Evolutionary conservation across 345 rosid species (phyloP), one percentile per base, ranked within the genome.

Genomic region (Bruguiera gymnorhiza): DNA sequence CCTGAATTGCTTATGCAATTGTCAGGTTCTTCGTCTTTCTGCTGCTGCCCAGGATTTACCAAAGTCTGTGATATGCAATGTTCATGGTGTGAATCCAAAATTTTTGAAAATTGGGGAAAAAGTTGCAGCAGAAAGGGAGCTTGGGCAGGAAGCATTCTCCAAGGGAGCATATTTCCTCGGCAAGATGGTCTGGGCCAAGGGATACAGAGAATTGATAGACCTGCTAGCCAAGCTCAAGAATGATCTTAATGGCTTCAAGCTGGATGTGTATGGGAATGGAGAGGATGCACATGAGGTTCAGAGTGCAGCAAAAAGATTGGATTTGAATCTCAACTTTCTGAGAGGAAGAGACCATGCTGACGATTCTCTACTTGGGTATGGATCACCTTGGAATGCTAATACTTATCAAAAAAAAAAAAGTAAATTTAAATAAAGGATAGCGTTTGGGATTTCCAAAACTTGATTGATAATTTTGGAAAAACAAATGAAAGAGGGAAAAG

Each of bases 141-240:
- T 83, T 53, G 99, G 99, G 72, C 91, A 90, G 83, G 86, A 87
- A 82, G 88, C 97, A 65, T 92, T 95, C 79, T 92, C 97, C 43
- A 92, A 95, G 78, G 99, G 96, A 66, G 99, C 97, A 50, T 95
- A 95, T 76, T 95, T 95, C 75, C 81, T 95, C 61, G 99, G 97
- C 48, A 95, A 95, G 83, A 86, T 95, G 97, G 97, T 95, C 59
- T 95, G 99, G 99, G 99, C 99, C 72, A 95, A 95, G 84, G 99
- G 99, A 69, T 95, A 95, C 85, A 83, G 80, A 68, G 99, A 95
- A 78, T 77, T 95, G 77, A 87, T 95, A 70, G 93, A 95, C 86
- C 83, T 95, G 73, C 78, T 95, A 64, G 82, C 89, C 60, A 88
- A 80, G 78, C 92, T 87, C 81, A 88, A 88, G 71, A 80, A 71